Percentiles rank a stretch among this genome's conserved stretches.
Conservation (phyloP, 306 rosid genomes). For the Pyrus betulifolia region DNA sequence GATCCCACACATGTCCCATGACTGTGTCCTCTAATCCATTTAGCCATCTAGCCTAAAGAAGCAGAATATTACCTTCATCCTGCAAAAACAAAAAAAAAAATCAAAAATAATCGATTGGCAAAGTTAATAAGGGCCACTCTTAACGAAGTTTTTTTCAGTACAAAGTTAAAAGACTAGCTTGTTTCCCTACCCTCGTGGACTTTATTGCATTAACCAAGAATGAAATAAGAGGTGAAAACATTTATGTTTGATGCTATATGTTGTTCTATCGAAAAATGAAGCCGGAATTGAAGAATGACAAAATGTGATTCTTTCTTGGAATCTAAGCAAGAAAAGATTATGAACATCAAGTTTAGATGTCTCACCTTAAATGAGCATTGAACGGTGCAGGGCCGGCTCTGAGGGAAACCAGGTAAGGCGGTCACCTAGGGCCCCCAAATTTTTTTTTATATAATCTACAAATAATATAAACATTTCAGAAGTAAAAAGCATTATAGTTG, state of each 20-base stretch:
- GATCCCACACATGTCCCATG: constrained; percentile 59
- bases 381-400: too few species aligned
- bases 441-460: too few species aligned
- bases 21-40: constrained; percentile 36
- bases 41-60: constrained; percentile 54
- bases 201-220: not conserved
- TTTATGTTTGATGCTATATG: not conserved
- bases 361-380: constrained; percentile 48
- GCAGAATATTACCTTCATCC: constrained; percentile 24
- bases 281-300: not conserved
- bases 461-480: too few species aligned
- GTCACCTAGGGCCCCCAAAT: too few species aligned
- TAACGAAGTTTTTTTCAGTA: too few species aligned
- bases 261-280: not conserved
- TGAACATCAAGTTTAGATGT: constrained; percentile 8
- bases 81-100: constrained; percentile 7
- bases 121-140: too few species aligned
- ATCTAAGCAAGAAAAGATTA: not conserved
- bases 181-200: not conserved
- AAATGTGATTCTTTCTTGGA: not conserved
- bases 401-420: too few species aligned
- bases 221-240: not conserved
- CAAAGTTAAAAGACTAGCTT: not conserved
- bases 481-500: too few species aligned
- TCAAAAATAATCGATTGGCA: not conserved